Base-by-base conservation (phyloP, 106 monocot species). In the Dendrobium nobile region DNA sequence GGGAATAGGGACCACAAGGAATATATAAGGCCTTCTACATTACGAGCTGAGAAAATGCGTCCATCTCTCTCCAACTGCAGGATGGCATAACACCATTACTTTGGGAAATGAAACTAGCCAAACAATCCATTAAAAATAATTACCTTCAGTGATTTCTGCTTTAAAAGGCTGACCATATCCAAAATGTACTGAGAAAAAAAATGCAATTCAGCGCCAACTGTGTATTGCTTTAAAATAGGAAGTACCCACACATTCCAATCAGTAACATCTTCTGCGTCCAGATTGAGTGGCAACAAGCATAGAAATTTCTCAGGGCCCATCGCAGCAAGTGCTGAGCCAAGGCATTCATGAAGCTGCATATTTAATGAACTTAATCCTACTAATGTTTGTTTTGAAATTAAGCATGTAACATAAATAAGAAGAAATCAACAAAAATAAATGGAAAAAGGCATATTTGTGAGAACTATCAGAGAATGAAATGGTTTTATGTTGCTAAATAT, bases 1-100 rank as follows among this genome's bases (percentile, higher is more conserved):
- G 91, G 92, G 47, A 98, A 89, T 87, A 98, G 82, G 22, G 95
- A 91, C 98, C 98, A 98, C 37, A 98, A 82, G 64, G 92, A 82
- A 84, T 88, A 92, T 37, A 91, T 84, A 81, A 91, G 77, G 61
- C 92, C 98, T 80, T 91, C 84, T 24, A 85, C 61, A 64, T 75
- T 92, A 80, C 89, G 88, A 64, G 95, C 89, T 47, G 91, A 95
- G 82, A 84, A 89, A 85, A 89, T 84, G 28, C 84, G 75, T 42
- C 88, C 95, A 44, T 87, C 92, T 26, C 59, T 82, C 59, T 92
- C 89, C 81, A 94, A 83, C 94, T 96, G 87, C 72, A 64, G 73
- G 5, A 80, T 40, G 40, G 47, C 47, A 80, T 27, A 72, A 74
- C 59, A 31, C 78, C 27, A 76, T 76, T 22, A 79, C n/a, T 70